Percentiles rank a stretch among this genome's conserved stretches.
Evolutionary conservation across 2,329 filamentous ascomycete species (phyloP).

Genomic region (Trichocomaceae sp.): DNA sequence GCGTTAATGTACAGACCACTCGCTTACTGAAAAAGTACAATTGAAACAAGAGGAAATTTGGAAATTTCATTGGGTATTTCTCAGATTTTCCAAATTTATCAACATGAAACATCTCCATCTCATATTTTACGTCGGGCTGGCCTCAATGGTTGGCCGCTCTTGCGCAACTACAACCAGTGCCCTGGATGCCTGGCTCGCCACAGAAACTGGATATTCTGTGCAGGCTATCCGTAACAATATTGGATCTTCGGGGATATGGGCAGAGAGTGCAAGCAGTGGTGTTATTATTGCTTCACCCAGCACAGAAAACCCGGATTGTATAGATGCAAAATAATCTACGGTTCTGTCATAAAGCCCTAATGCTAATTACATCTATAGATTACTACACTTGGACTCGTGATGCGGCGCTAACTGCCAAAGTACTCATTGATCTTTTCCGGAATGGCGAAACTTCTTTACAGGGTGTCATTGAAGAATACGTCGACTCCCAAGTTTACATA

Average conservation of each 20-base stretch:
- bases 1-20: not conserved
- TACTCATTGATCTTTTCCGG: slow-evolving; percentile 60
- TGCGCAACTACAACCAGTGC: slow-evolving; percentile 14
- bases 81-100: not conserved
- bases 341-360: not conserved
- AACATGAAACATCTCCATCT: not conserved
- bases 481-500: slow-evolving; percentile 59
- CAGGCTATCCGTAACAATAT: slow-evolving; percentile 51
- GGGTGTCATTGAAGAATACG: slow-evolving; percentile 59
- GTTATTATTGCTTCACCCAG: slow-evolving; percentile 52
- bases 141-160: not conserved
- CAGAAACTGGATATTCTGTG: slow-evolving; percentile 44
- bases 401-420: slow-evolving; percentile 63
- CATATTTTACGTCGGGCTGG: not conserved
- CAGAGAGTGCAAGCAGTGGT: slow-evolving; percentile 43
- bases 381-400: slow-evolving; percentile 76
- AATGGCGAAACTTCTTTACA: slow-evolving; percentile 53
- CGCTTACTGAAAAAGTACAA: not conserved
- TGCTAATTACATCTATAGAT: slow-evolving; percentile 43
- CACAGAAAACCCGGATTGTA: slow-evolving; percentile 49
- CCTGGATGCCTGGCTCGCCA: slow-evolving; percentile 28
- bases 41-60: too few species aligned
- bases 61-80: too few species aligned
- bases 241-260: slow-evolving; percentile 45
- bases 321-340: not conserved